These are phyloP conservation scores for Metrosideros polymorpha DNA, from an alignment of 441 rosid genomes.

Conservation along the genomic window DNA sequence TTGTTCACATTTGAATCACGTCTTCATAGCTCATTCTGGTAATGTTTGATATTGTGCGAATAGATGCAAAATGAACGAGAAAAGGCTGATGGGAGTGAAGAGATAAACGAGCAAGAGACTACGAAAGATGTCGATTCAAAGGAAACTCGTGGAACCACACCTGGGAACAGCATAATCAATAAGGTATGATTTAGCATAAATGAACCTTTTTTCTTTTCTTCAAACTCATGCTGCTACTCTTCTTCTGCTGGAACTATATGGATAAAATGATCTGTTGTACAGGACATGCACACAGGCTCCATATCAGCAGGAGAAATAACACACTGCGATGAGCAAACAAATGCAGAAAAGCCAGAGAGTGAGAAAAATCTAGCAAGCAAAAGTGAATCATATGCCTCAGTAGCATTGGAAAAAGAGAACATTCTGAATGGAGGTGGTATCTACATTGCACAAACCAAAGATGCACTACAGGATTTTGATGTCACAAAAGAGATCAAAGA, in stretches of 20 bases:
- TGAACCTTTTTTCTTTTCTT: not conserved
- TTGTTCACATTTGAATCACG: not conserved
- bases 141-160: conserved; percentile 6
- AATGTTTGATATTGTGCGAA: not conserved
- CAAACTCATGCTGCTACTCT: not conserved
- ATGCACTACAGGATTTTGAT: conserved; percentile 8
- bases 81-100: conserved; percentile 16
- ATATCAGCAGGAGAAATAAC: conserved; percentile 2
- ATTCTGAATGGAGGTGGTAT: conserved; percentile 1
- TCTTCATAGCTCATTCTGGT: not conserved
- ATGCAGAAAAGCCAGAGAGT: conserved; percentile 3
- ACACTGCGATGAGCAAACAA: conserved; percentile 12
- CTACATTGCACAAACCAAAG: not conserved
- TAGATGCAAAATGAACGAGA: conserved; percentile 23
- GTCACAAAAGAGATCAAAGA: conserved; percentile 1
- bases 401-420: conserved; percentile 8
- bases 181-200: conserved; percentile 12
- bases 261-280: conserved; percentile 1
- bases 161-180: conserved; percentile 12
- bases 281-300: conserved; percentile 19
- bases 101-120: conserved; percentile 6
- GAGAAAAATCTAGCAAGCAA: conserved; percentile 4
- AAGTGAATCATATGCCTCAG: conserved; percentile 1
- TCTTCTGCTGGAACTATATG: not conserved
- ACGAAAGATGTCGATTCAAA: conserved; percentile 11